Base-by-base conservation (phyloP, 805 yeast genomes). In the Hagleromyces aurorensis region DNA sequence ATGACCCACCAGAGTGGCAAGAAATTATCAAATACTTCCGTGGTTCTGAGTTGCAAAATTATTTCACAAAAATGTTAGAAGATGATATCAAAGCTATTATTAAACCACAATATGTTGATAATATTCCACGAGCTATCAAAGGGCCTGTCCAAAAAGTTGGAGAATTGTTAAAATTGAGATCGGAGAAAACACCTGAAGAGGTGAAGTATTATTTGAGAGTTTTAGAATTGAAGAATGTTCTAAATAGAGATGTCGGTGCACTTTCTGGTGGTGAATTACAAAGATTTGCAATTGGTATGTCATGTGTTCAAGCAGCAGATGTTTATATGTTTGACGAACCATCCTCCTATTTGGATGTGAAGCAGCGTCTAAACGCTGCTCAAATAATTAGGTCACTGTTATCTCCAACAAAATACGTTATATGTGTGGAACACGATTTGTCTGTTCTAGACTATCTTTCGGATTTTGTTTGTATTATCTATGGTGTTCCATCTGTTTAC, bases 261-360 rank as follows among this genome's bases (percentile, higher is more conserved):
- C 71, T 91, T 43, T 85, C 96, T 26, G 98, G 98, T 78, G 98
- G 98, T 62, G 98, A 91, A 65, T 70, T 91, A 58, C 98, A 91
- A 68, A 78, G 98, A 67, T 91, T 91, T 56, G 97, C 98, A 27
- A 79, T 91, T 56, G 98, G 91, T 48, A 80, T 91, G 86, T 83
- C 97, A 10, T 84, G 95, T 69, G 86, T 87, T 26, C 97, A 89
- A 64, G 68, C 66, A 18, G 97, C 97, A 34, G 82, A 85, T 48
- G 97, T 91, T 25, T 91, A 91, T 65, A 91, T 91, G 98, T 91
- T 91, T 62, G 98, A 91, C 65, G 98, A 91, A 68, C 98, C 98
- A 26, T 87, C 97, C 12, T 91, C 98, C 7, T 91, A 91, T 64
- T 67, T 91, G 60, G 98, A 91, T 72, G 97, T 91, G 44, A 91